phyloP scores from a whole-genome alignment of 148 eudicot genomes.

The Polygonum maritimum region DNA sequence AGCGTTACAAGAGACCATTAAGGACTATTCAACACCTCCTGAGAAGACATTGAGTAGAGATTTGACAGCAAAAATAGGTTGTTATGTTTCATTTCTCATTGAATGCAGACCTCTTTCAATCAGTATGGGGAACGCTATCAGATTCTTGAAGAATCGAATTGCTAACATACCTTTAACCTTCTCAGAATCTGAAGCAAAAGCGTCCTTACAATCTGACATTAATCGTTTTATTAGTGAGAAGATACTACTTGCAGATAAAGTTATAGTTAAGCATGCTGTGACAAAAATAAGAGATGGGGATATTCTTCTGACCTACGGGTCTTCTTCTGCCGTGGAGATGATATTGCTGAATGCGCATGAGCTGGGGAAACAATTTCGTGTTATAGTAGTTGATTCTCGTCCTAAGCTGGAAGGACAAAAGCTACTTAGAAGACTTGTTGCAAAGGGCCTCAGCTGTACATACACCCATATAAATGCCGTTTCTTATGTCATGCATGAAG shows the following conservation, averaged over 20 bases:
- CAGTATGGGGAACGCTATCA: conserved; percentile 98
- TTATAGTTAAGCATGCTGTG: conserved; percentile 83
- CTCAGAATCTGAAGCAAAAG: conserved; percentile 91
- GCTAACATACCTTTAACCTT: conserved; percentile 58
- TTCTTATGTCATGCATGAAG: conserved; percentile 92
- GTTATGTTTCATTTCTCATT: conserved; percentile 80
- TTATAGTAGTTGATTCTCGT: conserved; percentile 80
- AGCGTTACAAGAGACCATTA: conserved; percentile 87
- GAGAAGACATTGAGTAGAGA: conserved; percentile 74
- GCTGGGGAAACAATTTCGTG: conserved; percentile 80
- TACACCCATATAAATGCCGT: conserved; percentile 94
- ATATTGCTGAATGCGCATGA: conserved; percentile 80
- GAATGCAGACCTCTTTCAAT: conserved; percentile 98
- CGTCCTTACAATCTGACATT: conserved; percentile 59
- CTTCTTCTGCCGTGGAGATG: conserved; percentile 92
- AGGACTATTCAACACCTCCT: conserved; percentile 75
- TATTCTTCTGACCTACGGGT: conserved; percentile 85
- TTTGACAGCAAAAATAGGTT: conserved; percentile 71
- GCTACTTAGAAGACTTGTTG: conserved; percentile 86
- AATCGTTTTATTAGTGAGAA: conserved; percentile 71
- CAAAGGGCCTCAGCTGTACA: conserved; percentile 77
- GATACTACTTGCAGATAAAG: conserved; percentile 84
- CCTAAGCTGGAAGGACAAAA: conserved; percentile 90
- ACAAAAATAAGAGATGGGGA: conserved; percentile 98
- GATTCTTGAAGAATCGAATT: conserved; percentile 68